phyloP scores from a whole-genome alignment of 441 rosid genomes.

The Gossypium trilobum region DNA sequence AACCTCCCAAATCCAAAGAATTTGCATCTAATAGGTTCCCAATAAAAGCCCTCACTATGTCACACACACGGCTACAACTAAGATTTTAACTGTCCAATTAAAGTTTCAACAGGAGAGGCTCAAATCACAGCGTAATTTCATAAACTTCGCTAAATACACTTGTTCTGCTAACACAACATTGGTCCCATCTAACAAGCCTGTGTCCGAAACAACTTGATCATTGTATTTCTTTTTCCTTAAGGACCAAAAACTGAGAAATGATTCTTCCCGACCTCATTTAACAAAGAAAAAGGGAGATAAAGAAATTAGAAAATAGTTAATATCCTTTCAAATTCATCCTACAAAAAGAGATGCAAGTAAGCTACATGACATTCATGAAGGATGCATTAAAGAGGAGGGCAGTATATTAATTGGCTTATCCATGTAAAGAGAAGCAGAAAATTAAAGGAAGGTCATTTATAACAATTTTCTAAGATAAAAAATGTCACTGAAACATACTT shows the following conservation, averaged over 20 bases:
- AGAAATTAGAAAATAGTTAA: background rate
- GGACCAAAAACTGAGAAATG: background rate
- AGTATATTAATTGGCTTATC: background rate
- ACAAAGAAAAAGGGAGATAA: background rate
- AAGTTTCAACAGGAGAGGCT: background rate
- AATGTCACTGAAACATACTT: conserved; percentile 40
- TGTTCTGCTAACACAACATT: background rate
- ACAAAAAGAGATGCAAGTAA: background rate
- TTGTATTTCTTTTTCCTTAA: background rate
- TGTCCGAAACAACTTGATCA: background rate
- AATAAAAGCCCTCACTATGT: background rate
- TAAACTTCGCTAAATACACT: background rate
- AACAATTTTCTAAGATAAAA: background rate
- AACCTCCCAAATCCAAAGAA: background rate
- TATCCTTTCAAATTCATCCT: conserved; percentile 10
- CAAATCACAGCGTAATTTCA: conserved; percentile 2
- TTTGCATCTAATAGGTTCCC: background rate
- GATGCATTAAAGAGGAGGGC: background rate
- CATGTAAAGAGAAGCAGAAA: background rate
- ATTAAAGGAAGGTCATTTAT: conserved; percentile 1
- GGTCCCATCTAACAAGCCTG: background rate
- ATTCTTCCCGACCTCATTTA: background rate
- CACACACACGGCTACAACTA: background rate
- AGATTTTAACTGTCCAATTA: background rate
- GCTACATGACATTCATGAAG: background rate